These are phyloP conservation scores for Aspergillus sparsus DNA, from an alignment of 495 filamentous ascomycete genomes.

Conservation along the genomic window DNA sequence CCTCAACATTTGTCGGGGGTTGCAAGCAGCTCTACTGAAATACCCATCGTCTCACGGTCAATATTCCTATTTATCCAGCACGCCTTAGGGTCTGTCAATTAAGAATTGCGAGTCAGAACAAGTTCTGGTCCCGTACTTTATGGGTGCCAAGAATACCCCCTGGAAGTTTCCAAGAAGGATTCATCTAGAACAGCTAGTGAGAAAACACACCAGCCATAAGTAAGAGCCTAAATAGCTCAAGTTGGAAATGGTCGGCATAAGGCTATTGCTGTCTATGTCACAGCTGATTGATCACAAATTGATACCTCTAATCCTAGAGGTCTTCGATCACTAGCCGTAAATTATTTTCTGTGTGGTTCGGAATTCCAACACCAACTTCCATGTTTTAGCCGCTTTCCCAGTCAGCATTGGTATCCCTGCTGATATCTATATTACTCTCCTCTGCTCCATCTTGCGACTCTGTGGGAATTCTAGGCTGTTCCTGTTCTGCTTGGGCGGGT, in stretches of 20 bases:
- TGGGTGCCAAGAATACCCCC: not conserved
- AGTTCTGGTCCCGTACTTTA: not conserved
- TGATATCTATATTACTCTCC: constrained; percentile 15
- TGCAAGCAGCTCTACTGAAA: no score
- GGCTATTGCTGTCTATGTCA: no score
- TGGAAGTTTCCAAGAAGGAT: not conserved
- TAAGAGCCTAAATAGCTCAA: no score
- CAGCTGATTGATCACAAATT: no score
- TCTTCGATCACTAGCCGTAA: not conserved
- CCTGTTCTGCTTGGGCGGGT: constrained; percentile 9
- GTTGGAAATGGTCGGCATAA: no score
- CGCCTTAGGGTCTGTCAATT: not conserved
- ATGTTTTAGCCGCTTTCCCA: constrained; percentile 8
- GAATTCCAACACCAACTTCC: not conserved
- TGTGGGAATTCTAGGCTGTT: constrained; percentile 9
- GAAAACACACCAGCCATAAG: not conserved
- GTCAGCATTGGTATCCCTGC: constrained; percentile 4
- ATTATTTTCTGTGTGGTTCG: not conserved
- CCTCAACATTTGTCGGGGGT: no score
- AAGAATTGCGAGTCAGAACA: not conserved
- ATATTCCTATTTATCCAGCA: not conserved
- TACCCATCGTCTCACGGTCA: no score
- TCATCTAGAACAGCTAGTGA: not conserved
- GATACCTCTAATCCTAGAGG: no score
- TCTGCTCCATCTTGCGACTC: constrained; percentile 25